Conservation (phyloP, 2,329 filamentous ascomycete genomes). For the Phialocephala sp. region DNA sequence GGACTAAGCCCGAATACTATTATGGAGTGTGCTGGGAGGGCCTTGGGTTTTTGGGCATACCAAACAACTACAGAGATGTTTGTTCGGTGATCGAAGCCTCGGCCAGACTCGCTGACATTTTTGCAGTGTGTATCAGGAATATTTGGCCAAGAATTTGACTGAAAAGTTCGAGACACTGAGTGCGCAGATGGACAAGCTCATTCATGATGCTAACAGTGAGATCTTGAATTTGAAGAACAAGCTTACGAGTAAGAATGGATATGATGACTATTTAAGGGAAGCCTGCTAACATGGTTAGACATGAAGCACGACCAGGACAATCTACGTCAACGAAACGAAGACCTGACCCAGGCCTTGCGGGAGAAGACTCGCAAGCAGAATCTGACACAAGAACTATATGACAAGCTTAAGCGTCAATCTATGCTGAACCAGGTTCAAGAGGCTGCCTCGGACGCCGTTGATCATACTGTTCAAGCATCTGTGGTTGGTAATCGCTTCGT, state of each 20-base stretch:
- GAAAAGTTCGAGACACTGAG: conserved; percentile 73
- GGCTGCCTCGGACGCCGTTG: conserved; percentile 57
- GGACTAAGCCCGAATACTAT: conserved; percentile 81
- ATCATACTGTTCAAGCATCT: conserved; percentile 47
- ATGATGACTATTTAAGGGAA: neutral
- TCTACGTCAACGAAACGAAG: conserved; percentile 73
- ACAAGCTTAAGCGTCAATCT: conserved; percentile 62
- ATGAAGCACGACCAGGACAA: conserved; percentile 66
- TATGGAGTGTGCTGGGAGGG: conserved; percentile 84
- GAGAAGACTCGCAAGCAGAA: conserved; percentile 74
- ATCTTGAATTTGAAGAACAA: conserved; percentile 70
- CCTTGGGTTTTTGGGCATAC: conserved; percentile 84
- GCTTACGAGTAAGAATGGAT: conserved; percentile 59
- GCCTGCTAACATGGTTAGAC: conserved; percentile 44
- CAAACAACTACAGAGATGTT: conserved; percentile 85
- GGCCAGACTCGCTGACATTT: conserved; percentile 33
- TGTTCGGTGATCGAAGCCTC: conserved; percentile 34
- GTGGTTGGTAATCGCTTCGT: conserved; percentile 35
- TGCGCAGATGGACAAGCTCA: conserved; percentile 71
- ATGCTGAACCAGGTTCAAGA: conserved; percentile 60
- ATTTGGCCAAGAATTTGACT: conserved; percentile 71
- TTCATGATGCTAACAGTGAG: conserved; percentile 76
- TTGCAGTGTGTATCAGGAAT: conserved; percentile 75
- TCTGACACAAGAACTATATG: conserved; percentile 70
- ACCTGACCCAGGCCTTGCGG: conserved; percentile 67